Evolutionary conservation across 305 asterid genomes (phyloP).

Genomic region (Fraxinus ornus): DNA sequence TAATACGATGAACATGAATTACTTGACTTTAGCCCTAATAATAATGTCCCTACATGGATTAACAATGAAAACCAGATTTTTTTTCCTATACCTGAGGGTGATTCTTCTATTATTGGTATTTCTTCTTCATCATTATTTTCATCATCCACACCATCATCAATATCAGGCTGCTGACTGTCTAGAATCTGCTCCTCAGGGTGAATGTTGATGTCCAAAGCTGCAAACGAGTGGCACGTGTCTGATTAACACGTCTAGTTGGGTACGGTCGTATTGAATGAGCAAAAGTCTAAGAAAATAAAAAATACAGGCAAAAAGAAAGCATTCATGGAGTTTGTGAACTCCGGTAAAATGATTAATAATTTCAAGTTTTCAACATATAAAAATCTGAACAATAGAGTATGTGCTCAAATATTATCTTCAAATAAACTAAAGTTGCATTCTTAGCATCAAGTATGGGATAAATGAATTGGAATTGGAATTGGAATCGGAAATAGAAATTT

Average conservation of each 20-base stretch:
- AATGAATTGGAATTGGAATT: background rate
- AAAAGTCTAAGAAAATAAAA: background rate
- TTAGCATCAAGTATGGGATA: background rate
- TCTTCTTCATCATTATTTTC: conserved; percentile 77
- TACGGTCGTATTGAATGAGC: too few relatives aligned
- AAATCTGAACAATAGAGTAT: background rate
- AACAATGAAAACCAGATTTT: background rate
- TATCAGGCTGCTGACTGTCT: conserved; percentile 57
- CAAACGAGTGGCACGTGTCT: conserved; percentile 91
- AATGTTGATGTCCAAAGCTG: conserved; percentile 88
- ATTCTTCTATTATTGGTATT: conserved; percentile 72
- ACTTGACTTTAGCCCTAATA: background rate
- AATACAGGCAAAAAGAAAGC: background rate
- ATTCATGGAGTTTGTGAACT: background rate
- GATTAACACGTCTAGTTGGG: too few relatives aligned
- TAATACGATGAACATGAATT: background rate
- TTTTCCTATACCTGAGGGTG: conserved; percentile 57
- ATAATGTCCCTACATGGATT: background rate
- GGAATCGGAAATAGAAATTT: background rate
- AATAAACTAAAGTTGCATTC: background rate
- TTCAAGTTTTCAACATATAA: background rate
- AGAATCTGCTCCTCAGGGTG: conserved; percentile 85
- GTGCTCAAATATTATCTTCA: background rate
- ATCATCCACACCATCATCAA: conserved; percentile 60
- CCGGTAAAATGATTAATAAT: background rate